Base-by-base conservation (phyloP, 148 eudicot genomes). In the Tetragonia tetragonoides region DNA sequence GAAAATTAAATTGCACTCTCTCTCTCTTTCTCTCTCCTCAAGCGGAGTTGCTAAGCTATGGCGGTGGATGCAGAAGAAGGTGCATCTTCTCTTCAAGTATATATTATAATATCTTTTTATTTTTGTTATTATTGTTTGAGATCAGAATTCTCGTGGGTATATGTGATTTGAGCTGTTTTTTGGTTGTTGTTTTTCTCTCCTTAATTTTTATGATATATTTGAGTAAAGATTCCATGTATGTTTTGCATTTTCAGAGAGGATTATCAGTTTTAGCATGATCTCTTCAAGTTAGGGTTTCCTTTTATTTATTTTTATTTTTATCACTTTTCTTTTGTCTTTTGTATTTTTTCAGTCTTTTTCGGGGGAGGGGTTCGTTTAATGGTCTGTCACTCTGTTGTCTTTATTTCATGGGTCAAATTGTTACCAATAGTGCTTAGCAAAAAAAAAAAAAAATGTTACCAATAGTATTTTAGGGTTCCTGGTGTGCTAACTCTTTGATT, bases 121-220 rank as follows among this genome's bases (percentile, higher is more conserved):
- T 7, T 40, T 41, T 20, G 23, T 11, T 47, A 7, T 5, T 69
- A 6, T 47, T 17, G 4, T 49, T 4, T 70, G n/a, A 3, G 74
- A 24, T 44, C 24, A n/a, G 14, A 42, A 69, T 44, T 69, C n/a
- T 42, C 18, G 37, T 69, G 72, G 72, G 72, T 66, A 54, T 44
- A 40, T 3, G 20, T n/a, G 6, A 66, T 66, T 66, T 1, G 46
- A 39, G 44, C 6, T 66, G n/a, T 66, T 66, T 39, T 4, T 12
- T 28, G 34, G 34, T 28, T 0, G 1, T 28, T 28, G 34, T 28
- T 28, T 28, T 28, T 28, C 34, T 28, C 34, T 28, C 34, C 34
- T 28, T 28, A 28, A 28, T 28, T 28, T 28, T 28, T 0, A 28
- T 28, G 34, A 28, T 28, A 28, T 28, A 28, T 28, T 28, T 28